Conservation (phyloP, 805 yeast species). For the Metschnikowia continentalis region DNA sequence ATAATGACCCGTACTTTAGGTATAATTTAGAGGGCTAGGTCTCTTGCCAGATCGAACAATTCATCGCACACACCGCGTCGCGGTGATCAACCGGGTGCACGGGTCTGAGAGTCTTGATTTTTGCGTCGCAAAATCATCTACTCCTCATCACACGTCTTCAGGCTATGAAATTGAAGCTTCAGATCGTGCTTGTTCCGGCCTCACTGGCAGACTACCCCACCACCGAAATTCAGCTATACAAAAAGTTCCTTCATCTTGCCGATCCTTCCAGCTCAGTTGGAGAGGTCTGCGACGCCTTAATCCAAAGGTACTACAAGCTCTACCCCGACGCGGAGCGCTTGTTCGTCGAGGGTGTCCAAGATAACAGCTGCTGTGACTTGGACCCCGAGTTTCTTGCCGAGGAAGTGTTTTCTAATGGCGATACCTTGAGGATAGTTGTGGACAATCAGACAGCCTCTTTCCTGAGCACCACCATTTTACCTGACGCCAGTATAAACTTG, state of each 20-base stretch:
- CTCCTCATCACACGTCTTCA: background rate
- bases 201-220: slow-evolving; percentile 20
- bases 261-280: slow-evolving; percentile 43
- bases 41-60: background rate
- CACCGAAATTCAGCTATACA: slow-evolving; percentile 20
- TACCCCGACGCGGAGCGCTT: slow-evolving; percentile 61
- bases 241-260: slow-evolving; percentile 64
- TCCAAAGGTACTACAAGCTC: slow-evolving; percentile 52
- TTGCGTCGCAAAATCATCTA: background rate
- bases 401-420: slow-evolving; percentile 53
- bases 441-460: slow-evolving; percentile 19
- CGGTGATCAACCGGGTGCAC: background rate
- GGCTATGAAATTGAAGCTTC: slow-evolving; percentile 28
- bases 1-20: slow-evolving; percentile 14
- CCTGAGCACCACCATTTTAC: slow-evolving; percentile 7
- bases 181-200: slow-evolving; percentile 32
- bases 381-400: slow-evolving; percentile 71
- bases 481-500: slow-evolving; percentile 5
- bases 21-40: background rate
- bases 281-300: slow-evolving; percentile 50
- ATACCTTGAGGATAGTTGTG: slow-evolving; percentile 33
- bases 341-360: slow-evolving; percentile 60
- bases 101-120: background rate
- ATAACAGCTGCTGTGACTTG: slow-evolving; percentile 62
- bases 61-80: too few species aligned